Evolutionary conservation across 2,329 filamentous ascomycete genomes (phyloP).

Genomic region (Cordyceps javanica): DNA sequence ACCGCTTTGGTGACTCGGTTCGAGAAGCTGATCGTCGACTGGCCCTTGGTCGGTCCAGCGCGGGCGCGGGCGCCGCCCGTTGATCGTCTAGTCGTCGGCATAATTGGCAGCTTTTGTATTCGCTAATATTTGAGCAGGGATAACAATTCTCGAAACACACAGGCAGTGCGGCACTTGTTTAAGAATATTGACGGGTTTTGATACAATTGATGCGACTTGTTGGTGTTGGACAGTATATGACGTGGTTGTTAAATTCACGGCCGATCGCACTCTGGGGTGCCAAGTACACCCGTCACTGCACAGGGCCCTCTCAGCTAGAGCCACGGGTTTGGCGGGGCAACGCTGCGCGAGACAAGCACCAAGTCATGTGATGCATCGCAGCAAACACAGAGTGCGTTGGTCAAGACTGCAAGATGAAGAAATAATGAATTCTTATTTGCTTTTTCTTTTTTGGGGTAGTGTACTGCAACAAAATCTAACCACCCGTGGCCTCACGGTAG

Average conservation of each 20-base stretch:
- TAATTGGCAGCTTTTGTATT: slow-evolving; percentile 18
- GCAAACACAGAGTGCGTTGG: background rate
- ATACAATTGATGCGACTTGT: background rate
- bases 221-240: background rate
- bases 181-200: background rate
- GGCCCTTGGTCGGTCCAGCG: slow-evolving; percentile 35
- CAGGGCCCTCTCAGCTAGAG: background rate
- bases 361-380: slow-evolving; percentile 38
- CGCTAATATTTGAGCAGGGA: too few species aligned
- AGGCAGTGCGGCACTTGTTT: background rate
- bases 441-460: background rate
- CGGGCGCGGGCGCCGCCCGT: slow-evolving; percentile 31
- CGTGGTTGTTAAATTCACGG: slow-evolving; percentile 10
- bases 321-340: slow-evolving; percentile 46
- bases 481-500: slow-evolving; percentile 77
- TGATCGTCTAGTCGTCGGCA: slow-evolving; percentile 47
- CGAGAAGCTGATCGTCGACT: slow-evolving; percentile 54
- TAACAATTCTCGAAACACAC: background rate
- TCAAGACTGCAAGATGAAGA: background rate
- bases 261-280: background rate
- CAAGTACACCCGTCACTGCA: too few species aligned
- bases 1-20: slow-evolving; percentile 50
- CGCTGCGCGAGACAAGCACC: slow-evolving; percentile 38
- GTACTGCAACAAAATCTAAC: slow-evolving; percentile 14
- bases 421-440: background rate